Evolutionary conservation across 345 rosid species (phyloP).

Genomic region (Eucalyptus victrix): DNA sequence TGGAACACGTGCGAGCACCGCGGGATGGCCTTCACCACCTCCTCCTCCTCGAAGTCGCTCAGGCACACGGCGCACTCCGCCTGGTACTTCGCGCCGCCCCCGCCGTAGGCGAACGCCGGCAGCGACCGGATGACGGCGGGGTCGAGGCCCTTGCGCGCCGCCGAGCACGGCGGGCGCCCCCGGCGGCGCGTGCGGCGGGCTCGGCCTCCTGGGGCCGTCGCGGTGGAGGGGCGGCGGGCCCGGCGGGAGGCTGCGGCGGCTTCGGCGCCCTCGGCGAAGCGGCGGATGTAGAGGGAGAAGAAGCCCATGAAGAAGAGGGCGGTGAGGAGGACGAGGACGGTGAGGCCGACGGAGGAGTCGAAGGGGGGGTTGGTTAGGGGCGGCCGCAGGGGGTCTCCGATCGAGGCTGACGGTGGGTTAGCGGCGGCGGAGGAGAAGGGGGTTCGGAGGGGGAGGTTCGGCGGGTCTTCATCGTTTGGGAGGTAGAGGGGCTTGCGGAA

Average conservation of each 20-base stretch:
- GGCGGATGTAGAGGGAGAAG: constrained; percentile 45
- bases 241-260: not conserved
- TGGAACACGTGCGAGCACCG: constrained; percentile 45
- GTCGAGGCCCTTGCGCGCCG: constrained; percentile 14
- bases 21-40: constrained; percentile 32
- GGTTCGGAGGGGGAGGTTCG: not conserved
- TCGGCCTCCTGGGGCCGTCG: not conserved
- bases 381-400: not conserved
- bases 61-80: constrained; percentile 46
- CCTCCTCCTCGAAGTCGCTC: constrained; percentile 42
- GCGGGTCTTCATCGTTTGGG: not conserved
- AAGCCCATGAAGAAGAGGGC: constrained; percentile 52
- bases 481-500: not conserved
- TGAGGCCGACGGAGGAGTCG: constrained; percentile 31
- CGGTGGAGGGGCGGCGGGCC: not conserved
- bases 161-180: not conserved
- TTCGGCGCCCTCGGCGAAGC: constrained; percentile 1
- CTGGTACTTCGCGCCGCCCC: constrained; percentile 17
- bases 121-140: constrained; percentile 14
- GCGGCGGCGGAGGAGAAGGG: not conserved
- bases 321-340: constrained; percentile 28
- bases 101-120: constrained; percentile 32
- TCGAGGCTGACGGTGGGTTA: not conserved
- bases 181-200: not conserved
- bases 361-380: not conserved